Percentiles rank a stretch among this genome's conserved stretches.
Evolutionary conservation across 75 land plant genomes (phyloP).

Genomic region (Sequoia sempervirens): DNA sequence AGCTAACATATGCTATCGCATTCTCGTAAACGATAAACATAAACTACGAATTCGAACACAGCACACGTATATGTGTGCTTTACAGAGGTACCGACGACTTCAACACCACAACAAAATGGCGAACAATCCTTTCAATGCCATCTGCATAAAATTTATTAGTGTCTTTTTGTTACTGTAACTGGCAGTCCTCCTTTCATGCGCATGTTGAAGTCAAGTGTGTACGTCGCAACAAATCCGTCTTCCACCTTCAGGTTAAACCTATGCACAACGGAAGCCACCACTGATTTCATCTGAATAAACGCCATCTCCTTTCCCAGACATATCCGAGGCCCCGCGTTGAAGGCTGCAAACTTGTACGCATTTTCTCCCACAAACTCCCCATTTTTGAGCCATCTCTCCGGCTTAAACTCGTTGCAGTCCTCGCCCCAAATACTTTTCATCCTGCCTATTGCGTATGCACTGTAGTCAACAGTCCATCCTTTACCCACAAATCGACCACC

Average conservation of each 20-base stretch:
- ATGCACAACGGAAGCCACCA: conserved; percentile 31
- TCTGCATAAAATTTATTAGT: too few species aligned
- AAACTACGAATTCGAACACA: too few species aligned
- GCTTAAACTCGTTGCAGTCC: conserved; percentile 42
- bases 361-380: conserved; percentile 24
- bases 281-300: conserved; percentile 37
- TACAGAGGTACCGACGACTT: too few species aligned
- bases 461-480: conserved; percentile 31
- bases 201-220: conserved; percentile 23
- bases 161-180: neutral
- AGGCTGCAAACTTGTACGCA: conserved; percentile 39
- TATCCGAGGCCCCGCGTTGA: conserved; percentile 54
- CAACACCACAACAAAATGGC: too few species aligned
- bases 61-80: too few species aligned
- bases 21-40: too few species aligned
- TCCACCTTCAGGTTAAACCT: conserved; percentile 23
- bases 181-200: conserved; percentile 10
- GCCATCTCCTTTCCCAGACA: conserved; percentile 66
- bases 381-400: conserved; percentile 60
- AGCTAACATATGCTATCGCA: too few species aligned
- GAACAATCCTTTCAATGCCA: too few species aligned
- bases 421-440: conserved; percentile 40
- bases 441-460: conserved; percentile 36
- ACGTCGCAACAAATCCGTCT: conserved; percentile 16
- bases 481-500: conserved; percentile 36